Percentiles rank a stretch among this genome's conserved stretches.
phyloP scores from a whole-genome alignment of 257 asterid genomes.

The Leonotis leonurus region DNA sequence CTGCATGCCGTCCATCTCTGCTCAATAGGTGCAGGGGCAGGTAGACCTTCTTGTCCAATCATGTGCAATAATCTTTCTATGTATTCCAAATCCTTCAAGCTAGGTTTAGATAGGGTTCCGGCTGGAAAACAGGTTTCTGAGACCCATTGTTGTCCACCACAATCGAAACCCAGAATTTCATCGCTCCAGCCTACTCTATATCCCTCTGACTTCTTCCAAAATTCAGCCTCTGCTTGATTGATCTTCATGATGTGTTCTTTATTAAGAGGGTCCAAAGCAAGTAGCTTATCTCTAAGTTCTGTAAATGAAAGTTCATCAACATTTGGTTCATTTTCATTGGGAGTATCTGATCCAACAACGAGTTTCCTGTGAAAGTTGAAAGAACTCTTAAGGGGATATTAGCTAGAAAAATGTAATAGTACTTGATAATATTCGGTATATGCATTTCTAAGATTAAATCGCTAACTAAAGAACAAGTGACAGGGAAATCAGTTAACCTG shows the following conservation, averaged over 20 bases:
- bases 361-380: slow-evolving; percentile 42
- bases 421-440: no score
- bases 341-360: slow-evolving; percentile 15
- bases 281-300: slow-evolving; percentile 79
- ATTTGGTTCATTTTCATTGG: slow-evolving; percentile 45
- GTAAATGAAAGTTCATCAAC: slow-evolving; percentile 66
- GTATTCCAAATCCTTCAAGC: slow-evolving; percentile 80
- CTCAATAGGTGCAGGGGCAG: slow-evolving; percentile 97
- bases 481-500: slow-evolving; percentile 38
- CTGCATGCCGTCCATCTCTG: slow-evolving; percentile 95
- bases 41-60: slow-evolving; percentile 65
- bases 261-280: slow-evolving; percentile 80
- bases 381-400: slow-evolving; percentile 9
- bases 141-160: slow-evolving; percentile 99
- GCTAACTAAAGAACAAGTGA: background rate
- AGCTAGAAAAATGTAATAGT: background rate
- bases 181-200: slow-evolving; percentile 96
- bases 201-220: slow-evolving; percentile 91
- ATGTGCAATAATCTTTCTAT: slow-evolving; percentile 66
- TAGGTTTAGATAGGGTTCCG: slow-evolving; percentile 81
- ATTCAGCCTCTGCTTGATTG: slow-evolving; percentile 96
- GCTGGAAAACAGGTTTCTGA: slow-evolving; percentile 92
- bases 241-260: slow-evolving; percentile 65
- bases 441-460: background rate
- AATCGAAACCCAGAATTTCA: slow-evolving; percentile 93